phyloP scores from a whole-genome alignment of 1,284 basidiomycete genomes.

The Pyrrhoderma lamaoense region DNA sequence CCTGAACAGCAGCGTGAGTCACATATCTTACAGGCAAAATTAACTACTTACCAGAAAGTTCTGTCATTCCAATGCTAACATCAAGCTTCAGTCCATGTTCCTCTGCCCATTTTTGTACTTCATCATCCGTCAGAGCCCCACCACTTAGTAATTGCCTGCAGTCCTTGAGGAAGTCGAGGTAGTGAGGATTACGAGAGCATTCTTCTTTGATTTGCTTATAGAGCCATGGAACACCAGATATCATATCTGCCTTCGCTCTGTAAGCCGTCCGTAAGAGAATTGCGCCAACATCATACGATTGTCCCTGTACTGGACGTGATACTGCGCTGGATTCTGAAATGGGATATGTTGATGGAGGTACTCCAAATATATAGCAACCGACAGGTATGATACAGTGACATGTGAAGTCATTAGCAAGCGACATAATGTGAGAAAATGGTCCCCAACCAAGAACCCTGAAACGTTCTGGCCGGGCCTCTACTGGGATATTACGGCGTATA shows the following conservation, averaged over 20 bases:
- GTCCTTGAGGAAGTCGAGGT: slow-evolving; percentile 18
- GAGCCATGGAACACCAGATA: slow-evolving; percentile 20
- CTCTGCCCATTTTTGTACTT: slow-evolving; percentile 26
- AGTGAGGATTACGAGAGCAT: slow-evolving; percentile 16
- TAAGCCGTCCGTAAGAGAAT: slow-evolving; percentile 7
- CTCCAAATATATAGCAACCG: slow-evolving; percentile 30
- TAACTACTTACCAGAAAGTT: slow-evolving; percentile 24
- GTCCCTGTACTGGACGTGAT: not conserved
- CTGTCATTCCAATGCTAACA: slow-evolving; percentile 32
- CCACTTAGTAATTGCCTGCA: slow-evolving; percentile 26
- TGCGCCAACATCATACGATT: slow-evolving; percentile 9
- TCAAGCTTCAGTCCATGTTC: slow-evolving; percentile 25
- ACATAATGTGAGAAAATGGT: slow-evolving; percentile 30
- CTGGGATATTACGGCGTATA: slow-evolving; percentile 23
- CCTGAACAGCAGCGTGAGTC: not conserved
- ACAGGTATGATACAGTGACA: slow-evolving; percentile 24
- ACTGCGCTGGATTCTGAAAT: slow-evolving; percentile 6
- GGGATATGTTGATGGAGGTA: slow-evolving; percentile 27
- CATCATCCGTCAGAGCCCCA: slow-evolving; percentile 27
- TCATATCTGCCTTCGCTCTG: slow-evolving; percentile 6
- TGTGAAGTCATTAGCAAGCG: slow-evolving; percentile 23
- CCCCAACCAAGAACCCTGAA: slow-evolving; percentile 30
- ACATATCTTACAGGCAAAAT: not conserved
- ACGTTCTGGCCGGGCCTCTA: slow-evolving; percentile 10
- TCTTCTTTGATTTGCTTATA: slow-evolving; percentile 19